phyloP scores from a whole-genome alignment of 2,329 filamentous ascomycete genomes.

The Sporothrix pallida region DNA sequence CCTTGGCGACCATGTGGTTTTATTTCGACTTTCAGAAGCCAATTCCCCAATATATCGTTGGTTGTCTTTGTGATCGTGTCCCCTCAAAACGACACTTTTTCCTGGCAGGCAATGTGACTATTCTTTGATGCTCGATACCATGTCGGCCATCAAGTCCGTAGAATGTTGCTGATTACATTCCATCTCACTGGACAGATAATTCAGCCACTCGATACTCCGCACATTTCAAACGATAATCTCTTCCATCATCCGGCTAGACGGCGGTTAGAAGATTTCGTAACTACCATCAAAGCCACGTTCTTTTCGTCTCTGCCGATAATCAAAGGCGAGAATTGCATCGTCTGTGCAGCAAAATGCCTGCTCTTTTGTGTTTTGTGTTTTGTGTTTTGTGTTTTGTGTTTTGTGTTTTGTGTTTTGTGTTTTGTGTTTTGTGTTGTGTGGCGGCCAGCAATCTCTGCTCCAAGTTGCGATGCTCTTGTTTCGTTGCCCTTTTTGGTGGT shows the following conservation, averaged over 20 bases:
- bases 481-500: background rate
- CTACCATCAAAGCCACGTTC: background rate
- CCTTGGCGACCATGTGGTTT: conserved; percentile 11
- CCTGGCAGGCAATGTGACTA: background rate
- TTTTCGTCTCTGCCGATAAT: background rate
- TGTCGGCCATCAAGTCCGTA: background rate
- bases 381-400: too few species aligned
- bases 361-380: too few species aligned
- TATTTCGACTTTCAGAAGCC: background rate
- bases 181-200: too few species aligned
- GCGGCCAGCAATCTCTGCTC: background rate
- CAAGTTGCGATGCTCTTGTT: conserved; percentile 2
- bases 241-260: background rate
- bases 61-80: background rate
- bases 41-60: background rate
- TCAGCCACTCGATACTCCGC: background rate
- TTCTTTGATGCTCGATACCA: background rate
- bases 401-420: too few species aligned
- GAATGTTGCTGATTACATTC: background rate
- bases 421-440: background rate
- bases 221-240: background rate
- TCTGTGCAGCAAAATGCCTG: background rate
- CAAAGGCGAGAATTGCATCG: background rate
- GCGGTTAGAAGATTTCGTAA: too few species aligned
- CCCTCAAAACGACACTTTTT: background rate